Conservation (phyloP, 192 early-diverging fungal species). For the Glomus cerebriforme region DNA sequence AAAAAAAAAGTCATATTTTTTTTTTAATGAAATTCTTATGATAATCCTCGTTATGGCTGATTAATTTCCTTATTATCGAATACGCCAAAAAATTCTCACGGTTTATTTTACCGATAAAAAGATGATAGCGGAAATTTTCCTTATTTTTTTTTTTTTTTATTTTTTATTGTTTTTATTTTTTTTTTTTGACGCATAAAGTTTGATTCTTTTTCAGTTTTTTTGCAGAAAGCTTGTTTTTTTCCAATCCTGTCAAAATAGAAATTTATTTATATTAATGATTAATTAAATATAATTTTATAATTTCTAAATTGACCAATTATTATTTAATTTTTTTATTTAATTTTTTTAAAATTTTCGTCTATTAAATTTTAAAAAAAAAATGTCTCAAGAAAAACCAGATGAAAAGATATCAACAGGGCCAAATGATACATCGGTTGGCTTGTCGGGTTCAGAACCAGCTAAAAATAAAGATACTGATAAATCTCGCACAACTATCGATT, state of each 20-base stretch:
- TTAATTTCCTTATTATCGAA: background rate
- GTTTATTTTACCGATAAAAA: too few species aligned
- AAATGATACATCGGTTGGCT: background rate
- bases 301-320: background rate
- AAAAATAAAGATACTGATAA: background rate
- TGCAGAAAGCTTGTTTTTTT: too few species aligned
- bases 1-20: too few species aligned
- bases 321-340: background rate
- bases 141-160: too few species aligned
- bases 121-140: too few species aligned
- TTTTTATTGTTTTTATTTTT: background rate
- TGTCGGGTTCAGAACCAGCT: background rate
- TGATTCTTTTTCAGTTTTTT: background rate
- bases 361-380: background rate
- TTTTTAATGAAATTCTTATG: too few species aligned
- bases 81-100: background rate
- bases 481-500: background rate
- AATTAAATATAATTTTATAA: background rate
- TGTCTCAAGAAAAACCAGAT: background rate
- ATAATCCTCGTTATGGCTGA: background rate
- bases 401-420: background rate
- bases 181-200: background rate
- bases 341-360: background rate
- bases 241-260: background rate
- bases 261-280: background rate